These are phyloP conservation scores for Skeletonema costatum DNA, from an alignment of 108 stramenopile genomes.

Conservation along the genomic window DNA sequence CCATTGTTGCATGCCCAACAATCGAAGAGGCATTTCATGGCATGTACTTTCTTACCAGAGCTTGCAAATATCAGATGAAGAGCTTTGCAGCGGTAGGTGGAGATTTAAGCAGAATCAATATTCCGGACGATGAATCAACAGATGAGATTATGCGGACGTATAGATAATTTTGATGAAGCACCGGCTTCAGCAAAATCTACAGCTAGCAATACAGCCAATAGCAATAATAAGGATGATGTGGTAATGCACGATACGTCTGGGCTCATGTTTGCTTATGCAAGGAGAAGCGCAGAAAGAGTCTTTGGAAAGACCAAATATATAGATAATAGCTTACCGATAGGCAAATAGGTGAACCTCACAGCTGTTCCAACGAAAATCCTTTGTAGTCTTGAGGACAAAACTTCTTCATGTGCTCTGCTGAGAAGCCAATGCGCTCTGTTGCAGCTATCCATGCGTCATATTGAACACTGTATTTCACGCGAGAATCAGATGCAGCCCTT, in stretches of 20 bases:
- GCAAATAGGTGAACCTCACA: not conserved
- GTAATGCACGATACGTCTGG: constrained; percentile 6
- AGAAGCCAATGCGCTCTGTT: constrained; percentile 15
- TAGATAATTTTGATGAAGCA: constrained; percentile 47
- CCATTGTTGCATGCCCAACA: constrained; percentile 45
- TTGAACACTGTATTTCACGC: constrained; percentile 26
- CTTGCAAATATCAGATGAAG: constrained; percentile 46
- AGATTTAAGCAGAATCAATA: constrained; percentile 36
- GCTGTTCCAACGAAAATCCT: constrained; percentile 14
- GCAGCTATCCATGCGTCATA: constrained; percentile 40
- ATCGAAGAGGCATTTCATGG: constrained; percentile 48
- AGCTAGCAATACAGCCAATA: too few relatives aligned
- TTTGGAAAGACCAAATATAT: constrained; percentile 42
- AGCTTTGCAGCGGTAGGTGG: constrained; percentile 39
- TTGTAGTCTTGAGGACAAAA: constrained; percentile 7
- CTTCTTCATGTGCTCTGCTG: not conserved
- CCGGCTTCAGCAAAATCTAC: too few relatives aligned
- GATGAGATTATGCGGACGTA: constrained; percentile 36
- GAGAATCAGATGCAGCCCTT: constrained; percentile 19
- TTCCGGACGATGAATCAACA: constrained; percentile 28
- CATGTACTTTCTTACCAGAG: constrained; percentile 50
- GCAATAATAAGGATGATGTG: too few relatives aligned
- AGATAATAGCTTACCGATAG: constrained; percentile 9
- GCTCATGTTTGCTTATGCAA: constrained; percentile 48
- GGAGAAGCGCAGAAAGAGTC: constrained; percentile 39